phyloP scores from a whole-genome alignment of 352 stramenopile genomes.

The Thraustotheca clavata region DNA sequence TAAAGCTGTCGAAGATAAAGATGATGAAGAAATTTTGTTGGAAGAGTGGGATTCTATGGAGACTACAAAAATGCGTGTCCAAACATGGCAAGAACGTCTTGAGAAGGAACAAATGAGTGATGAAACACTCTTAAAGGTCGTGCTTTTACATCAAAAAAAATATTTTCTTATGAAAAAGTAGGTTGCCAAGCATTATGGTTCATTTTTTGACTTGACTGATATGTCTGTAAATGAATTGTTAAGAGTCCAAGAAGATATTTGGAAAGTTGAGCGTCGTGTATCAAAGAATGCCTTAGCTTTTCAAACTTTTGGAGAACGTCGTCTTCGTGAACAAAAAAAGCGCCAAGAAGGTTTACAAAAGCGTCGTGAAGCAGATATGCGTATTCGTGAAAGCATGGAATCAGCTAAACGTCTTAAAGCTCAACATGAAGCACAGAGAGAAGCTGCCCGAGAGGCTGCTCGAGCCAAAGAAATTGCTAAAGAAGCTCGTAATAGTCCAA shows the following conservation, averaged over 20 bases:
- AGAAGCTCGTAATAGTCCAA: not conserved
- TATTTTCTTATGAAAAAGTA: conserved; percentile 3
- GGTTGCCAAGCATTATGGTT: conserved; percentile 67
- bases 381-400: conserved; percentile 58
- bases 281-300: conserved; percentile 48
- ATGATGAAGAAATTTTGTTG: conserved; percentile 35
- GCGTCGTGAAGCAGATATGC: conserved; percentile 62
- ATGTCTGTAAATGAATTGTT: conserved; percentile 43
- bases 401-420: not conserved
- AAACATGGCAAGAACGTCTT: conserved; percentile 27
- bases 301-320: conserved; percentile 74
- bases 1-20: conserved; percentile 28
- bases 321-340: conserved; percentile 66
- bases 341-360: conserved; percentile 59
- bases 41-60: conserved; percentile 36
- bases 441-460: not conserved
- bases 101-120: conserved; percentile 29
- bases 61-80: conserved; percentile 13
- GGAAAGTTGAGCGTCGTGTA: conserved; percentile 53
- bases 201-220: conserved; percentile 55
- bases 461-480: not conserved
- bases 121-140: conserved; percentile 44
- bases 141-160: not conserved
- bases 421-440: not conserved
- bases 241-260: conserved; percentile 54